Evolutionary conservation across 176 grass and related monocot species (phyloP), one percentile per base, ranked within the genome.

Genomic region (Pontederia paniculata): DNA sequence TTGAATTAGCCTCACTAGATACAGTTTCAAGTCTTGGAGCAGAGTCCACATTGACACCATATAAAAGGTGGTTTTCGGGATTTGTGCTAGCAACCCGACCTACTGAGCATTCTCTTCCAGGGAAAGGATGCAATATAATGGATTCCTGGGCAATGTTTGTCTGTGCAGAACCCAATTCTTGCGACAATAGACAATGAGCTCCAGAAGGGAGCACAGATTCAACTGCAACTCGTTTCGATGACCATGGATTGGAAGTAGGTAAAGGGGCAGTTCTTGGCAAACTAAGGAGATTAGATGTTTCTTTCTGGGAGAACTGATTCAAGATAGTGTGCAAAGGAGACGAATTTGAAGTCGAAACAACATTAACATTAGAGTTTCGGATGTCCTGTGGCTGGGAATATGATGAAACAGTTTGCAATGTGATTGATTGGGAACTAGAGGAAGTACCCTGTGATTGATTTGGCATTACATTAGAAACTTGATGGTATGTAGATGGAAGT

Each of bases 161-260:
- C 17, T 78, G 77, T 51, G 63, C 44, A 45, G 77, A 62, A 53
- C 83, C 72, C 37, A 98, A 74, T 48, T 91, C 77, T 2, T 78
- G 81, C 6, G 74, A 50, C 6, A 76, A 43, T 55, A 69, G 50
- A 62, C 60, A 25, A 22, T 83, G 93, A 60, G 76, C 21, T 5
- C 56, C 73, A 52, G 85, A 83, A 42, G 70, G 67, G 67, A 80
- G 66, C 21, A 83, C 65, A 60, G 93, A 80, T 70, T 91, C 86
- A 68, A 98, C 73, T 43, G 75, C 83, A 66, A 91, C 69, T 64
- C 80, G 71, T 51, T 88, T 98, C 3, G 83, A 80, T 37, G 86
- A 88, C 93, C 93, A 98, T 46, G 74, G 68, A 50, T 71, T 85
- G 11, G 65, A 37, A 49, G 78, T 67, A 71, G 74, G 50, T 73